phyloP scores from a whole-genome alignment of 2,329 filamentous ascomycete genomes.

The Sporothrix brunneoviolacea region DNA sequence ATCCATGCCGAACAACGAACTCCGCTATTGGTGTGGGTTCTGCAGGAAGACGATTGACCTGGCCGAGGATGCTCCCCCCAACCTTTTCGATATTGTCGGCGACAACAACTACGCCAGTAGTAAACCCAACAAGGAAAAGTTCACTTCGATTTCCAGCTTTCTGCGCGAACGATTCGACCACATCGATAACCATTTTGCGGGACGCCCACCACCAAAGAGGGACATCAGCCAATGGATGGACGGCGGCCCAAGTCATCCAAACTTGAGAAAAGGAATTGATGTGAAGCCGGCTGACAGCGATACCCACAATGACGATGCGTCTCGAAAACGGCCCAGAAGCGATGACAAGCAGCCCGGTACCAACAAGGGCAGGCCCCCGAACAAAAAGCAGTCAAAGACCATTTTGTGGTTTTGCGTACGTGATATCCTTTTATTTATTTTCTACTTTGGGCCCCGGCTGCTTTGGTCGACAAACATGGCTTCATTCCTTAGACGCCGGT shows the following conservation, averaged over 20 bases:
- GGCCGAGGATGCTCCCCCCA: not conserved
- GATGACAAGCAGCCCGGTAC: no score
- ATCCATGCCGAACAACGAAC: conserved; percentile 58
- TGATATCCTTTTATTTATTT: not conserved
- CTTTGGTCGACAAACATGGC: no score
- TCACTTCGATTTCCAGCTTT: not conserved
- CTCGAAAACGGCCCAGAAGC: no score
- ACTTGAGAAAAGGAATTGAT: not conserved
- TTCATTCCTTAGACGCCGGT: no score
- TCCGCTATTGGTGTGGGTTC: conserved; percentile 83
- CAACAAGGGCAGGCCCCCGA: not conserved
- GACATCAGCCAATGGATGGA: conserved; percentile 51
- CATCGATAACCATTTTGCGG: conserved; percentile 66
- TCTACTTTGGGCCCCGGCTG: not conserved
- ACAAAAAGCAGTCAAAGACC: not conserved
- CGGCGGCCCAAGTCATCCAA: conserved; percentile 18
- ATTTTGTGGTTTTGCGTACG: not conserved
- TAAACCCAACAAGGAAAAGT: conserved; percentile 27
- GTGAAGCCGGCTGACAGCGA: not conserved
- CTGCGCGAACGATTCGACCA: conserved; percentile 38
- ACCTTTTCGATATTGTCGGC: not conserved
- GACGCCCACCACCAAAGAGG: conserved; percentile 34
- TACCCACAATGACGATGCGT: no score
- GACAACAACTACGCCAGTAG: not conserved
- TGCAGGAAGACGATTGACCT: conserved; percentile 55